Conservation (phyloP, 169 alveolate genomes). For the Plasmodium malariae region DNA sequence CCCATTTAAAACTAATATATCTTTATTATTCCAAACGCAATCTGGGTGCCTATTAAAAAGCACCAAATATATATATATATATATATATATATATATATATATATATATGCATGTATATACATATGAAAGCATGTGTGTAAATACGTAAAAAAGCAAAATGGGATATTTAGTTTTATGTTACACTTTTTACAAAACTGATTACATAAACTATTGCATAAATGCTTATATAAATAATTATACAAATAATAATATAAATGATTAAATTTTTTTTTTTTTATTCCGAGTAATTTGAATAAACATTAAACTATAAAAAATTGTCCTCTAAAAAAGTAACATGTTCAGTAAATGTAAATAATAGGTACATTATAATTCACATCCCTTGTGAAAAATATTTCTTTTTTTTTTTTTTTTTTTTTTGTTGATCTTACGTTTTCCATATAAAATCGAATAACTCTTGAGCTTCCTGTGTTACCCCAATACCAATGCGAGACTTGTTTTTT, state of each 20-base stretch:
- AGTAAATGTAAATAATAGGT: background rate
- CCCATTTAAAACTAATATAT: constrained; percentile 61
- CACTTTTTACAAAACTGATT: background rate
- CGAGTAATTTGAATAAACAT: background rate
- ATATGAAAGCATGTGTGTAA: background rate
- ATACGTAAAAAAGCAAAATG: background rate
- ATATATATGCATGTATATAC: background rate
- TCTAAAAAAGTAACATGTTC: too few relatives aligned
- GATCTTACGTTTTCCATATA: constrained; percentile 74
- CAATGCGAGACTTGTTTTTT: constrained; percentile 37
- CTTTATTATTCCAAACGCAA: constrained; percentile 61
- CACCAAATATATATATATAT: background rate
- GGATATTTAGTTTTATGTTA: background rate
- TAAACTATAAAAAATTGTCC: background rate
- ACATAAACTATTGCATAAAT: too few relatives aligned
- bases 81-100: constrained; percentile 2
- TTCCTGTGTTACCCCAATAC: constrained; percentile 67
- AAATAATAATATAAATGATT: background rate
- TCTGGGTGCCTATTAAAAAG: constrained; percentile 37
- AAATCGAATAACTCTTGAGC: constrained; percentile 74
- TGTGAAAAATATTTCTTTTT: background rate
- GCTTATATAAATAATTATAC: too few relatives aligned
- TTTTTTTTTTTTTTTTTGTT: background rate
- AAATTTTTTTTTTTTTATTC: background rate
- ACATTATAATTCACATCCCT: background rate